A percentile compares a stretch with the other conserved stretches of the same genome.
These are phyloP conservation scores for Malus sylvestris DNA, from an alignment of 306 rosid species.

Conservation along the genomic window DNA sequence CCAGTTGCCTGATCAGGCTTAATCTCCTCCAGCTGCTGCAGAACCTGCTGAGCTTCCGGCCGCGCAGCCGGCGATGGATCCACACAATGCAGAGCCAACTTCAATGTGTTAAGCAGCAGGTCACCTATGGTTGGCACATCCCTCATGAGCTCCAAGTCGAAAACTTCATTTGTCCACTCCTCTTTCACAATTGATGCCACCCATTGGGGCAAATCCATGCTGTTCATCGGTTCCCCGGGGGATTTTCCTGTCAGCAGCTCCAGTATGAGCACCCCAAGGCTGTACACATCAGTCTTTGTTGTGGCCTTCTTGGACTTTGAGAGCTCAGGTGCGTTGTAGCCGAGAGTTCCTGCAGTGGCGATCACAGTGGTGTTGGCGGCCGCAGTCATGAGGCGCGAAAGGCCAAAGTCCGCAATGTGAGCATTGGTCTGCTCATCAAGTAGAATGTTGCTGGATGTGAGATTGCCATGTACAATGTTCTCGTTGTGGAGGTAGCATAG, in stretches of 20 bases:
- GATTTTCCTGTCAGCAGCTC: constrained; percentile 84
- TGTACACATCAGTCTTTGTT: constrained; percentile 54
- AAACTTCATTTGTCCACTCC: constrained; percentile 87
- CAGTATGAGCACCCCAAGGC: constrained; percentile 74
- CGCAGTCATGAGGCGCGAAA: constrained; percentile 67
- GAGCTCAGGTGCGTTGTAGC: constrained; percentile 85
- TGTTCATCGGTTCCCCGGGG: constrained; percentile 70
- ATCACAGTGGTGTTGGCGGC: constrained; percentile 73
- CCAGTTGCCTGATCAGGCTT: constrained; percentile 44
- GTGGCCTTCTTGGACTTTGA: constrained; percentile 61
- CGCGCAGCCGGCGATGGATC: constrained; percentile 79
- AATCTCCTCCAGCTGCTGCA: constrained; percentile 66
- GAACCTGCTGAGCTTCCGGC: constrained; percentile 73
- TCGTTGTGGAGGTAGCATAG: constrained; percentile 52
- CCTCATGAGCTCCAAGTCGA: constrained; percentile 79
- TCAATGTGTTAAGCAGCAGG: constrained; percentile 72
- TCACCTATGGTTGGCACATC: constrained; percentile 59
- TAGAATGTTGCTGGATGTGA: constrained; percentile 66
- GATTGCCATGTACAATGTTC: constrained; percentile 65
- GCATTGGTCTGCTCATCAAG: constrained; percentile 61
- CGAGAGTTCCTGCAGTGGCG: constrained; percentile 81
- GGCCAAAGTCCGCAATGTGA: constrained; percentile 76
- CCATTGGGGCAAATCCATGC: constrained; percentile 86
- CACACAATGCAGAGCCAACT: constrained; percentile 78
- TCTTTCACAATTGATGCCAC: constrained; percentile 87